Conservation (phyloP, 75 land plant species). For the Sequoiadendron giganteum region DNA sequence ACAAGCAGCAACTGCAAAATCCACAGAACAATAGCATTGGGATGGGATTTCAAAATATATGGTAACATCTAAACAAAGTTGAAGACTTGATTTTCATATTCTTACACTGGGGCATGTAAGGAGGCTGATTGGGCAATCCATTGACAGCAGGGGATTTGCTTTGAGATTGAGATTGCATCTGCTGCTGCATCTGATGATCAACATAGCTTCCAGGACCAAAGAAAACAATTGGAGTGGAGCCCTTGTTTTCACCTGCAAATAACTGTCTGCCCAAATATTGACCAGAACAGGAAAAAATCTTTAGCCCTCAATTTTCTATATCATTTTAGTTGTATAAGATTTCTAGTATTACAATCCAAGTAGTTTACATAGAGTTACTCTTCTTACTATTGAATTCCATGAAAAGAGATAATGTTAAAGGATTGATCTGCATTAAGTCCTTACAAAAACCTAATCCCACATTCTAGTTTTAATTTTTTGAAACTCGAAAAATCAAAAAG, state of each 20-base stretch:
- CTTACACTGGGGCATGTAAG: slow-evolving; percentile 9
- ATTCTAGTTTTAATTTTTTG: not conserved
- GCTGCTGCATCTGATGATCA: slow-evolving; percentile 6
- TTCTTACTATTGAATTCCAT: not conserved
- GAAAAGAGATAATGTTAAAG: not conserved
- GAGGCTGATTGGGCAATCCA: slow-evolving; percentile 4
- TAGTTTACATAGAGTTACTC: not conserved
- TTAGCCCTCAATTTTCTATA: not conserved
- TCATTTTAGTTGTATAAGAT: not conserved
- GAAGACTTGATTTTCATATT: not conserved
- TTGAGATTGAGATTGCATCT: slow-evolving; percentile 11
- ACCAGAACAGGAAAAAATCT: not conserved
- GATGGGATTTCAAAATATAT: not conserved
- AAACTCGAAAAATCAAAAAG: not conserved
- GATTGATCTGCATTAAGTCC: not conserved
- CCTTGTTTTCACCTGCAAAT: slow-evolving; percentile 9
- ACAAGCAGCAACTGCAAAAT: slow-evolving; percentile 6
- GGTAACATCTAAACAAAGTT: not conserved
- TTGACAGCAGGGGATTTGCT: not conserved
- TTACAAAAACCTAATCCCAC: not conserved
- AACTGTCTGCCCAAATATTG: slow-evolving; percentile 5
- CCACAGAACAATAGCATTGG: slow-evolving; percentile 4
- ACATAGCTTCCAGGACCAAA: slow-evolving; percentile 12
- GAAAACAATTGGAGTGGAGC: slow-evolving; percentile 11
- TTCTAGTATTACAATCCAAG: not conserved